Conservation (phyloP, 2,329 filamentous ascomycete species). For the Aspergillus sp. region DNA sequence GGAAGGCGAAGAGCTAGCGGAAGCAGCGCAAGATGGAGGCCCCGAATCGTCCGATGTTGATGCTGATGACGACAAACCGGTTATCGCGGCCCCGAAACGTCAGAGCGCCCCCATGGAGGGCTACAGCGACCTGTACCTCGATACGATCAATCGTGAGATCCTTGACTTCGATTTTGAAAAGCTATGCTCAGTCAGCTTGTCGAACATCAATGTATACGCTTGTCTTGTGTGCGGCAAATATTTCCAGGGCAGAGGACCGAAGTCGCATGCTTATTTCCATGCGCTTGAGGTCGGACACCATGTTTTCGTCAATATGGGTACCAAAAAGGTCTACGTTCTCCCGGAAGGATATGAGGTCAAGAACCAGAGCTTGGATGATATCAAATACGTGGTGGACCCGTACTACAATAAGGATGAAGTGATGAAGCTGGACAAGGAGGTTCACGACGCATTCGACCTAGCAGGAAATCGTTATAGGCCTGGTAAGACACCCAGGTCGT, state of each 20-base stretch:
- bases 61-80: conserved; percentile 41
- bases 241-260: conserved; percentile 88
- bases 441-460: conserved; percentile 69
- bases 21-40: conserved; percentile 30
- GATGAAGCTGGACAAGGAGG: conserved; percentile 69
- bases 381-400: conserved; percentile 96
- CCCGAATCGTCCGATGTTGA: conserved; percentile 35
- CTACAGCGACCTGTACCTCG: conserved; percentile 94
- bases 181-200: conserved; percentile 90
- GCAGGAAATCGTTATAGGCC: conserved; percentile 83
- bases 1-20: conserved; percentile 61
- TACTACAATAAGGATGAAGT: conserved; percentile 80
- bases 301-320: conserved; percentile 95
- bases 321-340: conserved; percentile 54
- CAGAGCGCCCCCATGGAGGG: conserved; percentile 80
- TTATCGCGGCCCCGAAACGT: conserved; percentile 51
- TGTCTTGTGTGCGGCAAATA: conserved; percentile 98
- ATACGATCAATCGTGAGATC: conserved; percentile 90
- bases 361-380: conserved; percentile 92
- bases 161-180: conserved; percentile 99
- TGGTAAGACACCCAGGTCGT: conserved; percentile 42
- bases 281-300: conserved; percentile 93
- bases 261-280: conserved; percentile 97
- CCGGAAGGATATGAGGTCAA: conserved; percentile 97
- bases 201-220: conserved; percentile 98